Percentiles rank a stretch among this genome's conserved stretches.
phyloP scores from a whole-genome alignment of 2,329 filamentous ascomycete genomes.

The Alternaria tenuissima region DNA sequence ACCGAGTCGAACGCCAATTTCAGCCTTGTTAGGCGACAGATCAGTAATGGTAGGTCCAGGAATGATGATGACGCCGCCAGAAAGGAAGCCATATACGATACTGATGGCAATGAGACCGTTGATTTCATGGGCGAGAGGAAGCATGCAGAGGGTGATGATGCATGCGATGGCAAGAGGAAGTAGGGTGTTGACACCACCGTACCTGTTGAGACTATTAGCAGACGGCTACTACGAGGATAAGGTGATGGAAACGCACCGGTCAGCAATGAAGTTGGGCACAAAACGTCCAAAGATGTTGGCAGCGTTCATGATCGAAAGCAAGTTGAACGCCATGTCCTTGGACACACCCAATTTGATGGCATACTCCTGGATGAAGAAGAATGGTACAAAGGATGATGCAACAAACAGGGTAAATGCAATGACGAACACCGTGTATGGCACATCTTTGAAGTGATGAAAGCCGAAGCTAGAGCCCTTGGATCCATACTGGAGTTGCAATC shows the following conservation, averaged over 20 bases:
- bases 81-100: slow-evolving; percentile 53
- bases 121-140: slow-evolving; percentile 43
- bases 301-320: slow-evolving; percentile 72
- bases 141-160: slow-evolving; percentile 39
- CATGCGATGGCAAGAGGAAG: slow-evolving; percentile 43
- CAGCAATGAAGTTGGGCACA: slow-evolving; percentile 53
- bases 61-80: slow-evolving; percentile 52
- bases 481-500: slow-evolving; percentile 23
- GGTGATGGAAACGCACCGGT: slow-evolving; percentile 28
- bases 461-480: slow-evolving; percentile 22
- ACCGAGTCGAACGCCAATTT: slow-evolving; percentile 59
- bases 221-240: neutral
- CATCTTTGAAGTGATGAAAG: slow-evolving; percentile 27
- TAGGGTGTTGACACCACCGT: slow-evolving; percentile 50
- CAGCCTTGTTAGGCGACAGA: slow-evolving; percentile 46
- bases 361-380: slow-evolving; percentile 35
- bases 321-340: slow-evolving; percentile 65
- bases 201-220: slow-evolving; percentile 1
- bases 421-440: slow-evolving; percentile 27
- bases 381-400: slow-evolving; percentile 24
- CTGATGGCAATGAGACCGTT: slow-evolving; percentile 46
- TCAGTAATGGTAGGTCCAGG: slow-evolving; percentile 52
- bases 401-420: slow-evolving; percentile 26
- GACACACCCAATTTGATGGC: slow-evolving; percentile 25
- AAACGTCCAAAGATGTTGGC: slow-evolving; percentile 57